These are phyloP conservation scores for Wakefieldia striispora DNA, from an alignment of 768 basidiomycete genomes.

Conservation along the genomic window DNA sequence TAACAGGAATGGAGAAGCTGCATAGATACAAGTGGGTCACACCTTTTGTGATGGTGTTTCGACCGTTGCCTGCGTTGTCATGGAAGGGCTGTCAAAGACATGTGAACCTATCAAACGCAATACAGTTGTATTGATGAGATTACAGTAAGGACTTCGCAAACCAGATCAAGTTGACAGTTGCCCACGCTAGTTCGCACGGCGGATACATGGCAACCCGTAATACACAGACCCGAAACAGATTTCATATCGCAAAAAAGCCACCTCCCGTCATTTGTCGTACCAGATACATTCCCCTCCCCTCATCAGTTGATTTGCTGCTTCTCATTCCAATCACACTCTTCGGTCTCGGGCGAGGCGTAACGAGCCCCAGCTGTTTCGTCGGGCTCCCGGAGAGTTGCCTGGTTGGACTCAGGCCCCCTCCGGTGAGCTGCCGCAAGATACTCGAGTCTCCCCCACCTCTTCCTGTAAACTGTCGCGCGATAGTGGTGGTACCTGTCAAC, in stretches of 20 bases:
- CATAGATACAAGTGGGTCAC: too few species aligned
- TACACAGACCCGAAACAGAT: neutral
- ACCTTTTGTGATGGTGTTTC: too few species aligned
- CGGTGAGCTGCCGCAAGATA: constrained; percentile 57
- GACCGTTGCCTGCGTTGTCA: constrained; percentile 10
- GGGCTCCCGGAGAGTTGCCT: constrained; percentile 65
- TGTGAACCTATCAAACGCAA: neutral
- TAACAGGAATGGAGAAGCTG: neutral
- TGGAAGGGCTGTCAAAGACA: neutral
- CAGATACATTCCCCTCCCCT: constrained; percentile 68
- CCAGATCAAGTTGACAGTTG: constrained; percentile 11
- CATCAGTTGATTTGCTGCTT: constrained; percentile 58
- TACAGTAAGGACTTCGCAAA: constrained; percentile 7
- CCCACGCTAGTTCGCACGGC: constrained; percentile 9
- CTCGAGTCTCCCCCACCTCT: constrained; percentile 39
- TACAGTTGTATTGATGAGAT: too few species aligned
- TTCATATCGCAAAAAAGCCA: constrained; percentile 24
- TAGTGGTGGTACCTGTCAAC: constrained; percentile 66
- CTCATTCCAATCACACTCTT: constrained; percentile 78
- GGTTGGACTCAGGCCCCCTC: constrained; percentile 64
- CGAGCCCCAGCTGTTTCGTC: constrained; percentile 60
- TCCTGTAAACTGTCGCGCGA: constrained; percentile 75
- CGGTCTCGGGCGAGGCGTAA: constrained; percentile 54
- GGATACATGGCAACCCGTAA: constrained; percentile 16
- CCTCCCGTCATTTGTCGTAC: constrained; percentile 78